These are phyloP conservation scores for Vitis rupestris DNA, from an alignment of 164 flowering plant genomes.

Conservation along the genomic window DNA sequence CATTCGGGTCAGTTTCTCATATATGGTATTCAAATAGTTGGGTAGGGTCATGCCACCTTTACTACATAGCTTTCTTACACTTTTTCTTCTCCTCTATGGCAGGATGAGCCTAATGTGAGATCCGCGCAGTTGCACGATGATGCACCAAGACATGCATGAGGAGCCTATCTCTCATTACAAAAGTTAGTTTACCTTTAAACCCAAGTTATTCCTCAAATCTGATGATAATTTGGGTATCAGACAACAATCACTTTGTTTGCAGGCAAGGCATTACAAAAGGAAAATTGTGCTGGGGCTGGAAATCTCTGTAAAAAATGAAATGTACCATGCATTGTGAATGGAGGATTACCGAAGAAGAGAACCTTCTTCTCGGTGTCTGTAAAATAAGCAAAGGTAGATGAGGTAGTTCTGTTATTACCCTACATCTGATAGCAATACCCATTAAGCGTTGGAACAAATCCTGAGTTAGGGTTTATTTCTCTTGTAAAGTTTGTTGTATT, in stretches of 20 bases:
- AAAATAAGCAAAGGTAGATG: constrained; percentile 13
- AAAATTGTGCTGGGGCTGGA: background rate
- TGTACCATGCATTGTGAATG: constrained; percentile 12
- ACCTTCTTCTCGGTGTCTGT: constrained; percentile 6
- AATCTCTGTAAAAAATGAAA: constrained; percentile 9
- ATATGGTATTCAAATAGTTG: background rate
- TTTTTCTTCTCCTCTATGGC: constrained; percentile 3
- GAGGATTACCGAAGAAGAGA: background rate
- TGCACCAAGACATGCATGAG: constrained; percentile 38
- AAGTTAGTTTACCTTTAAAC: background rate
- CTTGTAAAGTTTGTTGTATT: constrained; percentile 18
- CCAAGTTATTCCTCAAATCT: background rate
- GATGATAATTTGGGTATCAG: background rate
- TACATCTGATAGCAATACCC: too few relatives aligned
- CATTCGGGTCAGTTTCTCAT: constrained; percentile 42
- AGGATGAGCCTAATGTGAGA: constrained; percentile 53
- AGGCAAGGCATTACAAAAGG: constrained; percentile 4
- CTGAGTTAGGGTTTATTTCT: background rate
- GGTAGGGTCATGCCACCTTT: background rate
- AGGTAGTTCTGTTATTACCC: background rate
- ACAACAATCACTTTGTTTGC: constrained; percentile 1
- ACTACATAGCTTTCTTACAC: background rate
- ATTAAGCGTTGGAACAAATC: background rate
- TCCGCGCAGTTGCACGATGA: constrained; percentile 47
- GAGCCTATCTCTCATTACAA: background rate